A percentile compares a stretch with the other conserved stretches of the same genome.
Evolutionary conservation across 176 grass and related monocot species (phyloP).

Genomic region (Cymbopogon citratus): DNA sequence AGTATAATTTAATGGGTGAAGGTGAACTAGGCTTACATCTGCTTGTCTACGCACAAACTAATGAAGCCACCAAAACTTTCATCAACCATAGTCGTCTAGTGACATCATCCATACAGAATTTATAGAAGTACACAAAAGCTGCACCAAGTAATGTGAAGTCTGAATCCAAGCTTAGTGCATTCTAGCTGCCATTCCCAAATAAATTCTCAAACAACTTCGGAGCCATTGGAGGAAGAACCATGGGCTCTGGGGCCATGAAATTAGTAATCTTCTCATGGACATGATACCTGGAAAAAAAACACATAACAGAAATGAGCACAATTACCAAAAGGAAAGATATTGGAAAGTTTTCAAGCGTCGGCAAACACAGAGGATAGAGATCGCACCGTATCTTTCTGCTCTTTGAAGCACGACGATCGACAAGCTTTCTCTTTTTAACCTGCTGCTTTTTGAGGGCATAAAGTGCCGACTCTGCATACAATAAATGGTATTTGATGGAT

Average conservation of each 20-base stretch:
- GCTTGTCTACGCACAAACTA: neutral
- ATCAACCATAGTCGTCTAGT: neutral
- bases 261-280: conserved; percentile 90
- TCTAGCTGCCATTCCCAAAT: conserved; percentile 54
- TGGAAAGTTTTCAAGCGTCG: neutral
- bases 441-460: conserved; percentile 77
- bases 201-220: conserved; percentile 78
- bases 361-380: neutral
- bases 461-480: conserved; percentile 58
- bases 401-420: conserved; percentile 85
- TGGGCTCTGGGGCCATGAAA: conserved; percentile 74
- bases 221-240: conserved; percentile 56
- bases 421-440: conserved; percentile 73
- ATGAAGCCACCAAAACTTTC: neutral
- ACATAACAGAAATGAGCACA: neutral
- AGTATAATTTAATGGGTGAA: neutral
- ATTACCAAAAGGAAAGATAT: neutral
- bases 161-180: neutral
- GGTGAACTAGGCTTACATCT: neutral
- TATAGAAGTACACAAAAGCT: neutral
- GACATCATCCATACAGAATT: neutral
- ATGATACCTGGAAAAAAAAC: conserved; percentile 53
- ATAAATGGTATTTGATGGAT: neutral
- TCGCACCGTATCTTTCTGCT: conserved; percentile 80
- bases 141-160: neutral